Conservation (phyloP, 192 early-diverging fungal species). For the Backusella circina region DNA sequence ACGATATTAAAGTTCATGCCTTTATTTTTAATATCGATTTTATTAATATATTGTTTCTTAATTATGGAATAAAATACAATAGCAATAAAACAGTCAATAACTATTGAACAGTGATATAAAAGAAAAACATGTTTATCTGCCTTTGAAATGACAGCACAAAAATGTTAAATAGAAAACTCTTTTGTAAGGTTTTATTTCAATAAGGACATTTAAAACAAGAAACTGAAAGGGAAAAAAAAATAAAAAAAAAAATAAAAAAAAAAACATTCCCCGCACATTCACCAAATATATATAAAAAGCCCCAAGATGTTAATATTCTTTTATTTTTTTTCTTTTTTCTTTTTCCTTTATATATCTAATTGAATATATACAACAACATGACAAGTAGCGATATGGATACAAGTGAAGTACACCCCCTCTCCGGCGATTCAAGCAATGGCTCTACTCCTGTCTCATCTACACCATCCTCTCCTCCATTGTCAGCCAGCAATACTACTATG, state of each 20-base stretch:
- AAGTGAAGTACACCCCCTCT: neutral
- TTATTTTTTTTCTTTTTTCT: neutral
- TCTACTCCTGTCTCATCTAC: neutral
- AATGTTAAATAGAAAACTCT: slow-evolving; percentile 4
- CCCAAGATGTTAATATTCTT: neutral
- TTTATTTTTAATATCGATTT: neutral
- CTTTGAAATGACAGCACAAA: neutral
- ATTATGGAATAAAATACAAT: neutral
- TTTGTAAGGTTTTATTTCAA: slow-evolving; percentile 1
- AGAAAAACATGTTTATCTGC: neutral
- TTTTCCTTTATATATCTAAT: neutral
- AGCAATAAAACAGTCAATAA: too few relatives aligned
- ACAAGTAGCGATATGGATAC: neutral
- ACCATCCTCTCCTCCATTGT: slow-evolving; percentile 9
- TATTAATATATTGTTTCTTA: neutral
- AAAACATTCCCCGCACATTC: slow-evolving; percentile 2
- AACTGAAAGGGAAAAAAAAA: neutral
- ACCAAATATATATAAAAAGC: neutral
- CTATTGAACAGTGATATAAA: too few relatives aligned
- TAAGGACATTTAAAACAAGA: neutral
- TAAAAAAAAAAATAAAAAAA: neutral
- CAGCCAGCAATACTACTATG: neutral
- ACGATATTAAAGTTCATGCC: neutral
- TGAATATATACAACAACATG: neutral
- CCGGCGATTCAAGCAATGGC: neutral